Percentiles rank a stretch among this genome's conserved stretches.
These are phyloP conservation scores for Talaromyces sp. DNA, from an alignment of 2,329 filamentous ascomycete species.

Conservation along the genomic window DNA sequence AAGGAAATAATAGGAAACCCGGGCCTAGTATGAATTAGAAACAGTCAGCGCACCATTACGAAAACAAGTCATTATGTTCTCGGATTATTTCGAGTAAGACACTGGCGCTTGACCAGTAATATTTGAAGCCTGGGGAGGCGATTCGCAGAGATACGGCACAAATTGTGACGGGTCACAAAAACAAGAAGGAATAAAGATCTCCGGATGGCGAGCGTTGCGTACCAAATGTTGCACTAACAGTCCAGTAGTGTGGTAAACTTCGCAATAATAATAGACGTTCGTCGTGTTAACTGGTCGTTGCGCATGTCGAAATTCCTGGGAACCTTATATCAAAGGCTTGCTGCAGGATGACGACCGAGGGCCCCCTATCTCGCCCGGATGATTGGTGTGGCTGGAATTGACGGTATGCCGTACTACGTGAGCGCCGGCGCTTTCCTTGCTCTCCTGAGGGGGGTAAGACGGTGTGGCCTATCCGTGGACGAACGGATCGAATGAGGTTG, in stretches of 20 bases:
- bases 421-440: neutral
- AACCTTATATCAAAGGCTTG: neutral
- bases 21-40: neutral
- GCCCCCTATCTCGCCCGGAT: neutral
- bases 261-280: neutral
- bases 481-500: constrained; percentile 3
- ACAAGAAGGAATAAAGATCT: neutral
- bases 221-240: neutral
- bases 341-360: neutral
- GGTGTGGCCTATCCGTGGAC: neutral
- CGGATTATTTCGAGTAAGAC: neutral
- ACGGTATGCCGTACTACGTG: neutral
- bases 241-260: neutral
- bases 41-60: neutral
- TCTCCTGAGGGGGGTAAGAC: neutral
- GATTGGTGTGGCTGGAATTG: neutral
- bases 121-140: neutral
- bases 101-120: neutral
- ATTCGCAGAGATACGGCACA: neutral
- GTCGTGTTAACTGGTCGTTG: neutral
- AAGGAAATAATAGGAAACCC: neutral
- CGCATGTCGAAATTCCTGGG: neutral
- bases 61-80: neutral
- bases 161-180: neutral
- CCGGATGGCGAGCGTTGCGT: neutral